A percentile compares a stretch with the other conserved stretches of the same genome.
phyloP scores from a whole-genome alignment of 176 grass and related monocot species.

The Typha latifolia region DNA sequence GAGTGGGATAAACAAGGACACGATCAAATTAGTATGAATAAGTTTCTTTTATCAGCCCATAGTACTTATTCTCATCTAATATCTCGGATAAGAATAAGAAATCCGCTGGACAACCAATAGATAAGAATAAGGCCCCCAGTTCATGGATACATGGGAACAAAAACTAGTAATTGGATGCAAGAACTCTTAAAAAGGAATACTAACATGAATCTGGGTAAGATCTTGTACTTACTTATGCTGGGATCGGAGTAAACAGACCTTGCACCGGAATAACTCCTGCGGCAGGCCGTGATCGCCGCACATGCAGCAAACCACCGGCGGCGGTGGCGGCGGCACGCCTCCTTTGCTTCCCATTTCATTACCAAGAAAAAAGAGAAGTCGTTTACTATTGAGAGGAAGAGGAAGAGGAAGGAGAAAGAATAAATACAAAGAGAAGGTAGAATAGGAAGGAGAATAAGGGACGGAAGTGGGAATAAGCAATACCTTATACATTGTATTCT shows the following conservation, averaged over 20 bases:
- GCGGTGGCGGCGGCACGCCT: neutral
- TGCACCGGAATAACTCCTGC: slow-evolving; percentile 81
- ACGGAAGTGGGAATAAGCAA: neutral
- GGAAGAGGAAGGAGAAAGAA: neutral
- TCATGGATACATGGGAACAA: too few relatives aligned
- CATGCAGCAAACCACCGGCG: slow-evolving; percentile 72
- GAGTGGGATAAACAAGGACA: neutral
- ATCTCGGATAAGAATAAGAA: neutral
- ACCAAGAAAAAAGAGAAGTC: neutral
- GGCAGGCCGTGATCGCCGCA: slow-evolving; percentile 83
- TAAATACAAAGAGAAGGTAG: neutral
- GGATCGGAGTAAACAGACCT: slow-evolving; percentile 58
- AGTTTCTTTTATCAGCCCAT: neutral
- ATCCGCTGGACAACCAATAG: too few relatives aligned
- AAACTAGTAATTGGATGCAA: too few relatives aligned
- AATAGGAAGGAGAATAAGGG: slow-evolving; percentile 8
- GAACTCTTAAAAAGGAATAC: neutral
- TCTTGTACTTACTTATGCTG: slow-evolving; percentile 67
- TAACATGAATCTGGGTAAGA: neutral
- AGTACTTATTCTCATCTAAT: neutral
- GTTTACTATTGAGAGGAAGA: neutral
- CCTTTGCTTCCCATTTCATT: slow-evolving; percentile 46
- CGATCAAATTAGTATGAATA: neutral
- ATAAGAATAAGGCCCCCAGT: too few relatives aligned
- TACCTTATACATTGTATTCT: neutral